Conservation (phyloP, 2,329 filamentous ascomycete genomes). For the Exophiala lecanii-corni region DNA sequence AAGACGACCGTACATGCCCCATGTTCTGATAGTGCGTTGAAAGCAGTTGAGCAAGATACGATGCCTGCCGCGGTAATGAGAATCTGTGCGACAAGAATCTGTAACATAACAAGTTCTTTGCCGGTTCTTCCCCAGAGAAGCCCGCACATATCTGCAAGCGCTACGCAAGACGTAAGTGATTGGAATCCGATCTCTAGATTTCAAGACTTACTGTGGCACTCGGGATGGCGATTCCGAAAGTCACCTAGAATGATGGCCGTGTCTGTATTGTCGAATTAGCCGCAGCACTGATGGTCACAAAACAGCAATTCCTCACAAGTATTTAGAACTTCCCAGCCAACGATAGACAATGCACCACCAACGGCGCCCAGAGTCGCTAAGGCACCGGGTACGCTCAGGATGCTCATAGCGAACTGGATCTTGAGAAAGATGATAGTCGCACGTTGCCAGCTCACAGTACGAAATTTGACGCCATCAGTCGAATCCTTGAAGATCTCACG, state of each 20-base stretch:
- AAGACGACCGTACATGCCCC: slow-evolving; percentile 31
- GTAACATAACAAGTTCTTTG: slow-evolving; percentile 24
- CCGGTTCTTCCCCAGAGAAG: not conserved
- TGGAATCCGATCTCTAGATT: not conserved
- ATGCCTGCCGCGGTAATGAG: slow-evolving; percentile 42
- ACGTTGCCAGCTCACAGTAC: slow-evolving; percentile 51
- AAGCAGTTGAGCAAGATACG: slow-evolving; percentile 38
- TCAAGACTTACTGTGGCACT: slow-evolving; percentile 39
- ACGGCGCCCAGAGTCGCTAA: slow-evolving; percentile 45
- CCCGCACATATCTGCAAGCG: not conserved
- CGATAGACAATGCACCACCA: slow-evolving; percentile 45
- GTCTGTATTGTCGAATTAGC: slow-evolving; percentile 1
- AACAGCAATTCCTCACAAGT: slow-evolving; percentile 32
- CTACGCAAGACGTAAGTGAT: not conserved
- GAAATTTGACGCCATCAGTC: slow-evolving; percentile 47
- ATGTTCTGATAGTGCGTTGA: slow-evolving; percentile 40
- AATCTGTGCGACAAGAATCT: slow-evolving; percentile 34
- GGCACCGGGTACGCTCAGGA: slow-evolving; percentile 45
- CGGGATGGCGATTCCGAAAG: slow-evolving; percentile 49
- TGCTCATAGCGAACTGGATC: slow-evolving; percentile 43
- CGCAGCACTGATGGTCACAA: no score
- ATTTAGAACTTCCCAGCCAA: slow-evolving; percentile 47
- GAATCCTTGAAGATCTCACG: slow-evolving; percentile 48
- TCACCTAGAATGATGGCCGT: slow-evolving; percentile 47
- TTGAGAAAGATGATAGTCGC: slow-evolving; percentile 52